phyloP scores from a whole-genome alignment of 257 asterid species.

The Jacaranda copaia region DNA sequence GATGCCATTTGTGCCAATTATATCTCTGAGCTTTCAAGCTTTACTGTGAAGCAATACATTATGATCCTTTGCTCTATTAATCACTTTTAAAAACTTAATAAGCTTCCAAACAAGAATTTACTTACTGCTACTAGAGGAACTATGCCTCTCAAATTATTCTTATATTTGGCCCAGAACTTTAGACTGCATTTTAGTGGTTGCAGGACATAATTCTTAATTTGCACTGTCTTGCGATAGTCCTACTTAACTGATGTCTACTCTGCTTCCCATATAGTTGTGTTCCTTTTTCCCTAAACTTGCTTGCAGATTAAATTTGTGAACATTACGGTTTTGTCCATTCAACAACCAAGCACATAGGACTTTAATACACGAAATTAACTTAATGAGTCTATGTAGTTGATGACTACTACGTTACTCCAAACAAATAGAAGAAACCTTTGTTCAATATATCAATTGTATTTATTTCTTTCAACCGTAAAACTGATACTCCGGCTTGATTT shows the following conservation, averaged over 20 bases:
- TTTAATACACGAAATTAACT: not conserved
- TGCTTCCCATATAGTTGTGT: not conserved
- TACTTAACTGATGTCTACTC: not conserved
- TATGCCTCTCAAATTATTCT: not conserved
- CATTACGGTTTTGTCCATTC: not conserved
- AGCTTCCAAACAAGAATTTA: not conserved
- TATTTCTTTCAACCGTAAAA: not conserved
- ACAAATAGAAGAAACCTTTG: not conserved
- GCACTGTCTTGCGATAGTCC: no score
- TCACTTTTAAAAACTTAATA: not conserved
- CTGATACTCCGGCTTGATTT: not conserved
- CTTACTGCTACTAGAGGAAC: not conserved
- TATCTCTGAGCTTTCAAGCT: not conserved
- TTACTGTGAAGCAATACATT: not conserved
- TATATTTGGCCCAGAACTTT: not conserved
- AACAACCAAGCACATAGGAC: not conserved
- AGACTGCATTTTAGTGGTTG: constrained; percentile 1
- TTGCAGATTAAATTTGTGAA: not conserved
- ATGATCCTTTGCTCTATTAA: not conserved
- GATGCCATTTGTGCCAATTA: not conserved
- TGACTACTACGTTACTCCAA: no score
- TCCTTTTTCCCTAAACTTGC: not conserved
- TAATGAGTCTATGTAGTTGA: not conserved
- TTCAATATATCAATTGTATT: not conserved
- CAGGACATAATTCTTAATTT: constrained; percentile 20